Base-by-base conservation (phyloP, 371 early-diverging fungal species). In the Chytridium lagenaria region DNA sequence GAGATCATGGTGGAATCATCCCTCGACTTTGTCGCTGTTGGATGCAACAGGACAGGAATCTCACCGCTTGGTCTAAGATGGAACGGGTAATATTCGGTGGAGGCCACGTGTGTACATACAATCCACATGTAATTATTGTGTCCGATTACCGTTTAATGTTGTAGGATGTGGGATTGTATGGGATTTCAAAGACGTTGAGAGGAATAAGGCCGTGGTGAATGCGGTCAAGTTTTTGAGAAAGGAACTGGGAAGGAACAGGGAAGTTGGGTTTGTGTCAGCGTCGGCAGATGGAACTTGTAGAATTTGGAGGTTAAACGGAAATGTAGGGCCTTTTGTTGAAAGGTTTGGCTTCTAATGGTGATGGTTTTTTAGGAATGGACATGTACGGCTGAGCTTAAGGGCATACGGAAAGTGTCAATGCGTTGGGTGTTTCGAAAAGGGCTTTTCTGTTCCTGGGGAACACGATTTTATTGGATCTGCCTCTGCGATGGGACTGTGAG, bases 131-230 rank as follows among this genome's bases (percentile, higher is more conserved):
- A 23, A 94, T 93, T 10, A 92, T 85, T 77, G 96, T 90, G 33
- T 93, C 94, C 2, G 82, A 90, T 67, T 81, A 85, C 68, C 79
- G 86, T 34, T 85, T 95, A 3, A 94, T 94, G 0, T 74, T 61
- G 44, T 67, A 91, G 90, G 85, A 91, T 68, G 59, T 80, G 15
- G 50, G 72, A 23, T 80, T 78, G 59, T 26, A 19, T 10, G 93
- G 94, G 0, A 82, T 94, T 12, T 71, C 73, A 0, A 78, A 84
- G 5, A 93, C 95, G 16, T 81, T 95, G 15, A 87, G 83, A 2
- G 96, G 95, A 95, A 96, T 71, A 87, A 79, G n/a, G 88, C 81
- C 28, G 87, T 92, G 49, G 95, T 96, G 39, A 94, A 91, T 80
- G 91, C 93, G 73, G 89, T 92, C 1, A 84, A 86, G 3, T 93